Percentiles rank a stretch among this genome's conserved stretches.
phyloP scores from a whole-genome alignment of 2,329 filamentous ascomycete species.

The Pseudogymnoascus sp. region DNA sequence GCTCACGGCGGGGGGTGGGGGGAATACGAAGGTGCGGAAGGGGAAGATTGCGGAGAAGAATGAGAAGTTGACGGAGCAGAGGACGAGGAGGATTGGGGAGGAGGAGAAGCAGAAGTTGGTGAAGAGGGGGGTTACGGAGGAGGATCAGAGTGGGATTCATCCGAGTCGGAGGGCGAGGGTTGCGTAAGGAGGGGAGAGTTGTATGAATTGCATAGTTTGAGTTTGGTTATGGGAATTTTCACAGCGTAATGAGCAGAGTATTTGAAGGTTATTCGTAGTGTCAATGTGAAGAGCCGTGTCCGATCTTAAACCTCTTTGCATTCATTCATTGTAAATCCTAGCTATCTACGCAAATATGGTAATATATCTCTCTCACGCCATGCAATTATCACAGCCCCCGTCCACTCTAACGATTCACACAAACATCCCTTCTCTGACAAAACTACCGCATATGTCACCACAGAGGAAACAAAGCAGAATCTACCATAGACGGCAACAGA shows the following conservation, averaged over 20 bases:
- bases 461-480: not conserved
- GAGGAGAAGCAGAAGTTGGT: slow-evolving; percentile 25
- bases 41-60: slow-evolving; percentile 83
- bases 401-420: not conserved
- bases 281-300: not conserved
- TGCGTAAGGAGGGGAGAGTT: not conserved
- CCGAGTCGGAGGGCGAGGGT: slow-evolving; percentile 10
- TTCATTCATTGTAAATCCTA: not conserved
- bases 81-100: slow-evolving; percentile 32
- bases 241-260: not conserved
- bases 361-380: not conserved
- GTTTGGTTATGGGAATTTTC: not conserved
- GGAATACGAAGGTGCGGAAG: slow-evolving; percentile 63
- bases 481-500: not conserved
- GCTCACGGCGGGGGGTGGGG: slow-evolving; percentile 83
- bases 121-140: slow-evolving; percentile 14
- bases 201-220: not conserved
- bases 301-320: not conserved
- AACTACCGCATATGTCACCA: not conserved
- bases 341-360: not conserved
- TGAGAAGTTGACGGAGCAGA: slow-evolving; percentile 67
- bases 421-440: not conserved
- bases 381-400: not conserved
- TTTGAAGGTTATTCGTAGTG: not conserved
- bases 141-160: slow-evolving; percentile 9